Percentiles rank a stretch among this genome's conserved stretches.
phyloP scores from a whole-genome alignment of 2,329 filamentous ascomycete species.

The Xylaria sp. region DNA sequence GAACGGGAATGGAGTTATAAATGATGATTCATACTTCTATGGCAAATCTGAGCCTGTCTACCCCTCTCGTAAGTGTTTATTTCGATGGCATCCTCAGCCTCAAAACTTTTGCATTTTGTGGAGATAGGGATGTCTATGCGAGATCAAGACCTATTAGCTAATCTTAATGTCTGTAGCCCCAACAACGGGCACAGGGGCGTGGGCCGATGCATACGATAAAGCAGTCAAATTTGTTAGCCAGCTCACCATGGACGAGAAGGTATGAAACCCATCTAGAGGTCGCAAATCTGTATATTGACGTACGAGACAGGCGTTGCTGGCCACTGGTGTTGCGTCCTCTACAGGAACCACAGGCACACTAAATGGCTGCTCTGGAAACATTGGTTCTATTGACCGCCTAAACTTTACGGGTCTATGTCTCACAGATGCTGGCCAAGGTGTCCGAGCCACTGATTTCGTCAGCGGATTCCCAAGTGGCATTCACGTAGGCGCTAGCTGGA shows the following conservation, averaged over 20 bases:
- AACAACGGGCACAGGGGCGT: conserved; percentile 71
- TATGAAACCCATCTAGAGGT: conserved; percentile 37
- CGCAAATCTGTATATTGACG: conserved; percentile 12
- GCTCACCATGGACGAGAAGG: conserved; percentile 81
- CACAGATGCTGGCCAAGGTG: conserved; percentile 52
- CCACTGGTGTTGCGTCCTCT: conserved; percentile 72
- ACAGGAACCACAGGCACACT: conserved; percentile 49
- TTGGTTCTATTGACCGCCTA: conserved; percentile 54
- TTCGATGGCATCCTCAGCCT: background rate
- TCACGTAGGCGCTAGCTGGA: conserved; percentile 71
- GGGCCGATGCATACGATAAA: conserved; percentile 74
- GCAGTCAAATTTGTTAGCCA: conserved; percentile 76
- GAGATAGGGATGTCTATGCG: background rate
- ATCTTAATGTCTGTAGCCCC: conserved; percentile 52
- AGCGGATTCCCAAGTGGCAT: conserved; percentile 66
- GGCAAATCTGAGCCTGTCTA: conserved; percentile 63
- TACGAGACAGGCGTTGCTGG: conserved; percentile 70
- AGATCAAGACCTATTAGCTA: conserved; percentile 2
- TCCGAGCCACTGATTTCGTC: conserved; percentile 57
- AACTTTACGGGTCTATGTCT: conserved; percentile 58
- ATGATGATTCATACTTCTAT: conserved; percentile 59
- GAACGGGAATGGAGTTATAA: conserved; percentile 47
- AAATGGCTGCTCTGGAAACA: conserved; percentile 60
- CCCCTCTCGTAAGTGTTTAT: conserved; percentile 59
- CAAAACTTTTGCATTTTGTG: background rate